Percentiles rank a stretch among this genome's conserved stretches.
These are phyloP conservation scores for Eruca vesicaria DNA, from an alignment of 441 rosid species.

Conservation along the genomic window DNA sequence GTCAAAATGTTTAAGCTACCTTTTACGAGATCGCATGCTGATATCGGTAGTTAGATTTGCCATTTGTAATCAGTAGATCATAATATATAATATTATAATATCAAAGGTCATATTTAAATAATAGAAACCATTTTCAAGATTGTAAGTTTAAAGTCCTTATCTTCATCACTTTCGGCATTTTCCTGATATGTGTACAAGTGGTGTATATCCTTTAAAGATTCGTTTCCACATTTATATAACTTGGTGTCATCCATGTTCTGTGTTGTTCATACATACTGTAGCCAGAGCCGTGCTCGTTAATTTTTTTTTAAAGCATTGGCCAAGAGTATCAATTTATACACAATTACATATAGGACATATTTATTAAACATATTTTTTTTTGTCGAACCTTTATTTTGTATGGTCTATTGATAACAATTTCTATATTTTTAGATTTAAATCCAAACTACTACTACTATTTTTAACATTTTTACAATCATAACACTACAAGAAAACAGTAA, in stretches of 20 bases:
- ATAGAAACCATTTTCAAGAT: neutral
- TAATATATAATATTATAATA: neutral
- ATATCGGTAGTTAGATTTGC: neutral
- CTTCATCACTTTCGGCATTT: constrained; percentile 18
- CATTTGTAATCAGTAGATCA: neutral
- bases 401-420: no score
- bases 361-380: no score
- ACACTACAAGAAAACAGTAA: no score
- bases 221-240: neutral
- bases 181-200: constrained; percentile 1
- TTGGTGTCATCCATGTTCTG: constrained; percentile 9
- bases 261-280: neutral
- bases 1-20: neutral
- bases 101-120: neutral
- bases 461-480: no score
- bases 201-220: constrained; percentile 20
- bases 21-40: neutral
- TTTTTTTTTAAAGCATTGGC: no score
- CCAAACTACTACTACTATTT: no score
- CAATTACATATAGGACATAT: no score
- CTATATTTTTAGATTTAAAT: no score
- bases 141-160: constrained; percentile 4
- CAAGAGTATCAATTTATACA: no score
- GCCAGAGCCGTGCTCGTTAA: no score
- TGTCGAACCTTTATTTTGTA: no score